These are phyloP conservation scores for Artemisia argyi DNA, from an alignment of 129 eudicot genomes.

Conservation along the genomic window DNA sequence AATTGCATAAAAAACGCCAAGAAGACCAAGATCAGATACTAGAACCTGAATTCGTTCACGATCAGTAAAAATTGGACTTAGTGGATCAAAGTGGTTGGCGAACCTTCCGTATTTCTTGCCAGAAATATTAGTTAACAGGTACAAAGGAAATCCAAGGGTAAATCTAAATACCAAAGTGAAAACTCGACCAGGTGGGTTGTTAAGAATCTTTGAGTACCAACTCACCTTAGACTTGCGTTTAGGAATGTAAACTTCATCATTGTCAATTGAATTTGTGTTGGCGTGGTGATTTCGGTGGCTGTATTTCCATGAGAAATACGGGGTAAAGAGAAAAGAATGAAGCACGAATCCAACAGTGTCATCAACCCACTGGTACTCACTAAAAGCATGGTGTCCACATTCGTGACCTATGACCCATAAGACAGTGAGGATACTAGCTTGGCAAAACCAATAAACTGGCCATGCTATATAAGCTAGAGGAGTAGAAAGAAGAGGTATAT, in stretches of 20 bases:
- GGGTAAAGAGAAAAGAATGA: constrained; percentile 32
- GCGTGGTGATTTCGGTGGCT: constrained; percentile 42
- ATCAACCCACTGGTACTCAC: constrained; percentile 29
- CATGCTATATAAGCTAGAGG: constrained; percentile 32
- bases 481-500: constrained; percentile 24
- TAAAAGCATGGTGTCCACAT: constrained; percentile 38
- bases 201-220: constrained; percentile 26
- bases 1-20: constrained; percentile 18
- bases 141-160: constrained; percentile 32
- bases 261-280: constrained; percentile 35
- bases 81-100: constrained; percentile 37
- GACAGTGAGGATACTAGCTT: constrained; percentile 38
- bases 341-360: constrained; percentile 36
- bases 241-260: constrained; percentile 40
- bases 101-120: constrained; percentile 39
- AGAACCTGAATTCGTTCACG: constrained; percentile 36
- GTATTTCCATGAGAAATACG: constrained; percentile 39
- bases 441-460: constrained; percentile 36
- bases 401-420: constrained; percentile 41
- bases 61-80: constrained; percentile 35
- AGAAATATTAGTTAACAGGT: constrained; percentile 33
- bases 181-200: constrained; percentile 43
- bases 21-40: constrained; percentile 32
- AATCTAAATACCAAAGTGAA: constrained; percentile 30
- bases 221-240: constrained; percentile 32